Conservation (phyloP, 495 filamentous ascomycete genomes). For the Annulohypoxylon moriforme region DNA sequence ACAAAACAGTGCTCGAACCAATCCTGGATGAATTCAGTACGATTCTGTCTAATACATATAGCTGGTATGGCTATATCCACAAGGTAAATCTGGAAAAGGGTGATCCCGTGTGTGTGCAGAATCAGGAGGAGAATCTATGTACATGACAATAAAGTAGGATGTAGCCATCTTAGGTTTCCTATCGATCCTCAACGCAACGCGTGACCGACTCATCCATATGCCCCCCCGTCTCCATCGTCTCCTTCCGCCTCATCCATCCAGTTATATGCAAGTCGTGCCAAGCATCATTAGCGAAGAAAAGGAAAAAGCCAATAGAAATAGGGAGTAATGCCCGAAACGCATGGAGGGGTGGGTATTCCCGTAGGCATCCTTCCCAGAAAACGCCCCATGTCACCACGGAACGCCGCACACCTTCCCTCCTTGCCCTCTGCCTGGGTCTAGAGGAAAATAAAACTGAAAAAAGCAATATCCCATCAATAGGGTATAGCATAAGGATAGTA, state of each 20-base stretch:
- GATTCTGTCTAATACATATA: constrained; percentile 33
- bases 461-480: constrained; percentile 23
- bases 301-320: constrained; percentile 14
- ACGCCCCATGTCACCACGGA: constrained; percentile 37
- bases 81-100: constrained; percentile 4
- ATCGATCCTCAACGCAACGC: constrained; percentile 1
- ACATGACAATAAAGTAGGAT: constrained; percentile 12
- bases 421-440: constrained; percentile 18
- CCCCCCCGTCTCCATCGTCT: constrained; percentile 12
- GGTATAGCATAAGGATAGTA: constrained; percentile 39
- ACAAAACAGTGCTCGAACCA: background rate
- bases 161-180: constrained; percentile 4
- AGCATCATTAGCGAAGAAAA: constrained; percentile 34
- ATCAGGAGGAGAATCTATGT: constrained; percentile 23
- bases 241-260: constrained; percentile 35
- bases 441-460: constrained; percentile 4
- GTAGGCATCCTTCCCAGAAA: constrained; percentile 21
- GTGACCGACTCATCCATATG: constrained; percentile 27
- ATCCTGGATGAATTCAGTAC: constrained; percentile 9
- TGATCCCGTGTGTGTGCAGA: background rate
- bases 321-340: constrained; percentile 1
- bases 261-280: constrained; percentile 43
- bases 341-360: constrained; percentile 30
- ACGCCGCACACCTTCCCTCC: constrained; percentile 33
- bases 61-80: constrained; percentile 26